Conservation (phyloP, 805 yeast genomes). For the Lipomyces chichibuensis region DNA sequence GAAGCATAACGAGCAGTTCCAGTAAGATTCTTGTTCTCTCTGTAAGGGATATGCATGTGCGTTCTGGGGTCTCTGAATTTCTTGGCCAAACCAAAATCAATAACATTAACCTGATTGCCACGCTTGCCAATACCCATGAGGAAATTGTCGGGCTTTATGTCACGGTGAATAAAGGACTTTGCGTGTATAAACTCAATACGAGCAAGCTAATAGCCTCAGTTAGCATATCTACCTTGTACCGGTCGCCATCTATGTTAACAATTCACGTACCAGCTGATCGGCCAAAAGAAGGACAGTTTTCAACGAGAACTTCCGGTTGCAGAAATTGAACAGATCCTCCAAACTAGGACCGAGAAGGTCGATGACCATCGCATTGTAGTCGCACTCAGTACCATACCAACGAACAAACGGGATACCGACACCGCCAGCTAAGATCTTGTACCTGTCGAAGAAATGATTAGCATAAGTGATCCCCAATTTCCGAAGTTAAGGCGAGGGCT, state of each 20-base stretch:
- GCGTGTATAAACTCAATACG: slow-evolving; percentile 96
- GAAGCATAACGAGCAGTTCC: slow-evolving; percentile 98
- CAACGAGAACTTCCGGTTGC: slow-evolving; percentile 89
- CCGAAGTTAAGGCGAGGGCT: background rate
- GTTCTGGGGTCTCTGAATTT: slow-evolving; percentile 93
- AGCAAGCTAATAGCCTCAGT: slow-evolving; percentile 51
- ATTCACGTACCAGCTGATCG: slow-evolving; percentile 67
- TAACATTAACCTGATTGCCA: slow-evolving; percentile 93
- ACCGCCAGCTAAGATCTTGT: slow-evolving; percentile 92
- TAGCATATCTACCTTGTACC: background rate
- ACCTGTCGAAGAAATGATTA: slow-evolving; percentile 41
- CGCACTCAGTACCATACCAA: slow-evolving; percentile 97
- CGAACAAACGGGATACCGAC: slow-evolving; percentile 96
- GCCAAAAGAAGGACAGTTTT: slow-evolving; percentile 92
- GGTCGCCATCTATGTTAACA: background rate
- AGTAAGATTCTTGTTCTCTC: slow-evolving; percentile 93
- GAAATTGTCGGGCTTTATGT: slow-evolving; percentile 82
- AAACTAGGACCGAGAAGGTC: slow-evolving; percentile 93
- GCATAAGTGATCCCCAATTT: background rate
- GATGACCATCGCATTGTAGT: slow-evolving; percentile 94
- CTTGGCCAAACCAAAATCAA: slow-evolving; percentile 92
- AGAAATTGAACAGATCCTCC: slow-evolving; percentile 94
- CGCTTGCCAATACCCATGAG: slow-evolving; percentile 88
- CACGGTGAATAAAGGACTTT: slow-evolving; percentile 83
- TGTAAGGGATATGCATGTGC: slow-evolving; percentile 91